Conservation (phyloP, 352 stramenopile species). For the Phytophthora aleatoria region DNA sequence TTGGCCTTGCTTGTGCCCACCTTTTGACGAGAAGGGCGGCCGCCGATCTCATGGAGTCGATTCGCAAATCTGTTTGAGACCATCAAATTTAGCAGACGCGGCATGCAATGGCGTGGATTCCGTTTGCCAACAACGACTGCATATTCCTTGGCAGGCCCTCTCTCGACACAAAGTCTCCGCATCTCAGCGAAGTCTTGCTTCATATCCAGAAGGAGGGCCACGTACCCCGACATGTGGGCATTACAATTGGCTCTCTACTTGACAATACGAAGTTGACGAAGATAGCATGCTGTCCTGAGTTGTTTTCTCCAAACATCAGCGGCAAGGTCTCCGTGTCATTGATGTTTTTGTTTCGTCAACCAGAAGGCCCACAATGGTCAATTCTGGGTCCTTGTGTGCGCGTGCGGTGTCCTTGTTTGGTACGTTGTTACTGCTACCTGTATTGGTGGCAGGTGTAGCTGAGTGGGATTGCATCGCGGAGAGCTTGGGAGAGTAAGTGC, state of each 20-base stretch:
- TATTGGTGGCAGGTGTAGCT: no score
- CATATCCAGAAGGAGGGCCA: slow-evolving; percentile 3
- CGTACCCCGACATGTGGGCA: slow-evolving; percentile 10
- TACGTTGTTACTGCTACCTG: no score
- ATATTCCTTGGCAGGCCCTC: background rate
- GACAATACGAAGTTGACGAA: slow-evolving; percentile 8
- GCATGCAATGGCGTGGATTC: background rate
- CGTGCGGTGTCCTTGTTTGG: no score
- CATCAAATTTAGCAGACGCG: slow-evolving; percentile 8
- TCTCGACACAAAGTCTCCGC: background rate
- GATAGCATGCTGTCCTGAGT: slow-evolving; percentile 1
- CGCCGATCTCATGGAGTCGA: background rate
- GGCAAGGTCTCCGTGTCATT: background rate
- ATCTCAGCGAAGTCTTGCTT: slow-evolving; percentile 5
- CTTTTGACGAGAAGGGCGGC: background rate
- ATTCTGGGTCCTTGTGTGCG: no score
- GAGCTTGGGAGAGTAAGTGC: no score
- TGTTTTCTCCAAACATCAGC: slow-evolving; percentile 3
- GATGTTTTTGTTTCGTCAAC: background rate
- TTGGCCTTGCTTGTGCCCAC: background rate
- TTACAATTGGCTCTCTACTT: slow-evolving; percentile 5
- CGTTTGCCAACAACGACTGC: background rate
- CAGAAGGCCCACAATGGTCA: background rate
- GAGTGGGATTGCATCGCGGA: no score
- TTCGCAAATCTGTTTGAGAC: slow-evolving; percentile 1